phyloP scores from a whole-genome alignment of 176 grass and related monocot species.

The Secale cereale region DNA sequence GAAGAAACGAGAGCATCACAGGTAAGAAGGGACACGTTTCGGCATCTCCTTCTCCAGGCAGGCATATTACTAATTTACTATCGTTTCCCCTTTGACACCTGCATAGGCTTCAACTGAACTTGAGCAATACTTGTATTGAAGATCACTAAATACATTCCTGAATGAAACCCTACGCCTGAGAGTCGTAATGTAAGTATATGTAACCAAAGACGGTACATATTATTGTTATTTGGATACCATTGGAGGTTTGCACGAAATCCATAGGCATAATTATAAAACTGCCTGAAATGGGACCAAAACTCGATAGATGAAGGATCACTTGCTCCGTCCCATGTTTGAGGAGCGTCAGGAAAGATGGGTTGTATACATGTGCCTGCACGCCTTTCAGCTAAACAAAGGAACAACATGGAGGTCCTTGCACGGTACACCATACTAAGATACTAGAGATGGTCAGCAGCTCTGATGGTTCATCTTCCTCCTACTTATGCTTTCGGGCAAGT shows the following conservation, averaged over 20 bases:
- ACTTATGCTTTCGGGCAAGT: constrained; percentile 8
- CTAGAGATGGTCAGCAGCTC: not conserved
- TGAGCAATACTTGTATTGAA: not conserved
- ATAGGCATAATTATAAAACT: not conserved
- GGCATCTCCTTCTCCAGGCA: too few relatives aligned
- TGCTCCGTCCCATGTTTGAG: not conserved
- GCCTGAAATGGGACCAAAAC: not conserved
- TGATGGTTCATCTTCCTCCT: constrained; percentile 23
- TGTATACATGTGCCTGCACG: not conserved
- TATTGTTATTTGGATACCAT: not conserved
- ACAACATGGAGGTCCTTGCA: not conserved
- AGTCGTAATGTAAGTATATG: not conserved
- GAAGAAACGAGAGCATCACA: not conserved
- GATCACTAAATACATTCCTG: not conserved
- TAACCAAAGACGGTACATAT: too few relatives aligned
- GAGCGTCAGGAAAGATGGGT: not conserved
- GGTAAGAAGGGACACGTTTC: too few relatives aligned
- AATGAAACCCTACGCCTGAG: not conserved
- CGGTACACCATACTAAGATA: not conserved
- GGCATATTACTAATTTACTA: too few relatives aligned
- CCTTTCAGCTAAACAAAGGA: not conserved
- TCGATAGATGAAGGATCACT: not conserved
- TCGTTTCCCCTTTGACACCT: too few relatives aligned
- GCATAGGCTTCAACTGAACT: too few relatives aligned
- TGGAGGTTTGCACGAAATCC: not conserved